Percentiles rank a stretch among this genome's conserved stretches.
Evolutionary conservation across 1,284 basidiomycete genomes (phyloP).

Genomic region (Stereum hirsutum): DNA sequence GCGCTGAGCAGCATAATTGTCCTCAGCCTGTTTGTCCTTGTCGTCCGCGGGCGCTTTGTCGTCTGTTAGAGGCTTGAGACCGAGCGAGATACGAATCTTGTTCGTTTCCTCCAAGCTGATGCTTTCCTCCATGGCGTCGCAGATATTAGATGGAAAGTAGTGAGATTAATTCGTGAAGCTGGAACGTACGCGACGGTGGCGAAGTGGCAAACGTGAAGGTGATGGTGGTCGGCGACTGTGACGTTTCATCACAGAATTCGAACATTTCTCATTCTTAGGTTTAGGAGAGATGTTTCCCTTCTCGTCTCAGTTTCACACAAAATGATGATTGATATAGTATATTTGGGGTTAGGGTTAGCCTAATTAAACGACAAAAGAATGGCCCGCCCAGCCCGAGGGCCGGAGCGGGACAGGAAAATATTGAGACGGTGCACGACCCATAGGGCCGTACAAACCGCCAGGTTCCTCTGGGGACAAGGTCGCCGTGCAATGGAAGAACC

Average conservation of each 20-base stretch:
- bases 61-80: conserved; percentile 88
- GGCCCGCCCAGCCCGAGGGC: conserved; percentile 18
- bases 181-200: too few relatives aligned
- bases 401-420: conserved; percentile 18
- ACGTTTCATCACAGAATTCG: too few relatives aligned
- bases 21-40: conserved; percentile 75
- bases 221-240: background rate
- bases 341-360: conserved; percentile 7
- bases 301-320: too few relatives aligned
- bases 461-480: conserved; percentile 44
- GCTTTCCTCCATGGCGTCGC: conserved; percentile 80
- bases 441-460: conserved; percentile 17
- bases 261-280: too few relatives aligned
- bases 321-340: background rate
- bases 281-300: too few relatives aligned
- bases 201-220: background rate
- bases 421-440: conserved; percentile 18
- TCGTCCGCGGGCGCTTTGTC: conserved; percentile 56
- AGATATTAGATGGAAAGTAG: too few relatives aligned
- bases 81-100: conserved; percentile 90
- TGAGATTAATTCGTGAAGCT: too few relatives aligned
- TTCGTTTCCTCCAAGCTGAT: conserved; percentile 97
- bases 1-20: conserved; percentile 72
- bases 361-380: conserved; percentile 10
- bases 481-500: conserved; percentile 60